Conservation (phyloP, 345 rosid genomes). For the Psidium friedrichsthalianum region DNA sequence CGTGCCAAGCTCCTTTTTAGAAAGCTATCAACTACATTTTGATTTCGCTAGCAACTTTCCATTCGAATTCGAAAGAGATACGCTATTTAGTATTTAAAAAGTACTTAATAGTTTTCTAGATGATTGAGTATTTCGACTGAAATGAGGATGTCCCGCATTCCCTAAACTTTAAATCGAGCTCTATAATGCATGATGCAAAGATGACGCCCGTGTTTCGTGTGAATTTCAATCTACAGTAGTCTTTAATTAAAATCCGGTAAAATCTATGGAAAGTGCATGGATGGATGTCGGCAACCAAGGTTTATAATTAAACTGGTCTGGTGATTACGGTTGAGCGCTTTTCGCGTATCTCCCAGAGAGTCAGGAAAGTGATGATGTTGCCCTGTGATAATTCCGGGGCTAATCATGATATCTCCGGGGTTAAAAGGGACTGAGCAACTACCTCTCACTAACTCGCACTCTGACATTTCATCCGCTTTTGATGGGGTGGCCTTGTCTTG, state of each 20-base stretch:
- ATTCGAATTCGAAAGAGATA: neutral
- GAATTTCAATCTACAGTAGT: neutral
- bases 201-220: neutral
- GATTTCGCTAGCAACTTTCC: neutral
- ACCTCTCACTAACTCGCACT: conserved; percentile 31
- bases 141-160: neutral
- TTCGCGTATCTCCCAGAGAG: neutral
- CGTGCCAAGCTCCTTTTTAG: neutral
- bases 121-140: neutral
- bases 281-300: neutral
- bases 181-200: neutral
- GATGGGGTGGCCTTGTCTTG: neutral
- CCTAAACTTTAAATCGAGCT: neutral
- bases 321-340: neutral
- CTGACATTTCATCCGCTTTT: neutral
- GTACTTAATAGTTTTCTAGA: neutral
- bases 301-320: neutral
- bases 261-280: neutral
- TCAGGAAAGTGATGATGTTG: neutral
- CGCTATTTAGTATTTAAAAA: neutral
- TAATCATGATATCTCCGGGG: conserved; percentile 42
- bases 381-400: conserved; percentile 22
- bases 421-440: conserved; percentile 65
- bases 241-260: neutral
- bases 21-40: neutral